Base-by-base conservation (phyloP, 257 asterid species). In the Solanum chiquidenum region DNA sequence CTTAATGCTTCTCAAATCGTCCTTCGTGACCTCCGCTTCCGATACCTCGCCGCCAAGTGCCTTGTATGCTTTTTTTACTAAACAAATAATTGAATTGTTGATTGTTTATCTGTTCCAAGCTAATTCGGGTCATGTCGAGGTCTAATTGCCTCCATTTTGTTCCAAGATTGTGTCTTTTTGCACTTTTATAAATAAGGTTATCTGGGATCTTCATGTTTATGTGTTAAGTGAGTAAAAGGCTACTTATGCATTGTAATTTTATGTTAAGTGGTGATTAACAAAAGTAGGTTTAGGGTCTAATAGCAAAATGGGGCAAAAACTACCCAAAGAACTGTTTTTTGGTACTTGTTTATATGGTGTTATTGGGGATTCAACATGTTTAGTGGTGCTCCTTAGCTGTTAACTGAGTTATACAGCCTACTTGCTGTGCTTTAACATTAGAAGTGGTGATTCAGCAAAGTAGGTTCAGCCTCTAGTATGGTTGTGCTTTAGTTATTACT, bases 1-100 rank as follows among this genome's bases (percentile, higher is more conserved):
- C 96, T 97, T 71, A 97, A 97, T 77, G 98, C 98, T 87, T 97
- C 99, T 62, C 98, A 97, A 84, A 95, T 96, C 55, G 98, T 97
- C 62, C 98, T 93, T 73, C 98, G 99, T n/a, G 99, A 97, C 94
- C 98, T 96, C 86, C 98, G 99, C 3, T 97, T 97, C 75, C 98
- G 99, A 73, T 96, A 97, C 92, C 98, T 97, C 55, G 99, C 99
- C 46, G 99, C 99, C 74, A 97, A 97, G 92, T 97, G 99, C 94
- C 99, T 97, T 7, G 99, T 96, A 90, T 31, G 27, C 37, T 74
- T 34, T 12, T 74, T 49, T 72, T 73, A 75, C 83, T 75, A 11
- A 35, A 18, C 23, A 16, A 16, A 2, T 52, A 52, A 52, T 58
- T 58, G 66, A 58, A 58, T 58, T 20, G 0, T 58, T 58, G 66